Conservation (phyloP, 2,329 filamentous ascomycete species). For the Penicillium oxalicum region DNA sequence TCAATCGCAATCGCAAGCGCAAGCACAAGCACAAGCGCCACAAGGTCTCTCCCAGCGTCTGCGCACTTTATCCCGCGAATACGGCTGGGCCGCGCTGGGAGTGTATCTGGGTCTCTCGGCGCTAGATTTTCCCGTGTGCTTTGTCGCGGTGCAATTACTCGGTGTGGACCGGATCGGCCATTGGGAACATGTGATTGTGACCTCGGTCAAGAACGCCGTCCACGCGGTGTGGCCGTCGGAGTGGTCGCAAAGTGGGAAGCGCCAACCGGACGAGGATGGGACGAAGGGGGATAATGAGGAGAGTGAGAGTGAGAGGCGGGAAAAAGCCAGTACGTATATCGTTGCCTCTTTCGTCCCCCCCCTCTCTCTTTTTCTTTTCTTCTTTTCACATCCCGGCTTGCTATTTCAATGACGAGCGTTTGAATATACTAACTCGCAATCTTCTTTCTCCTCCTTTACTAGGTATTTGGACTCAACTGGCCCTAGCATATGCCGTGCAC, state of each 20-base stretch:
- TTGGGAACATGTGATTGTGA: conserved; percentile 42
- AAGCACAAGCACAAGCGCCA: conserved; percentile 34
- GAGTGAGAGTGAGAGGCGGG: conserved; percentile 44
- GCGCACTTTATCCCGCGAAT: conserved; percentile 81
- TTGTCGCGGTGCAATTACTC: conserved; percentile 73
- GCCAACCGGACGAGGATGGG: not conserved
- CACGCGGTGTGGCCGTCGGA: conserved; percentile 34
- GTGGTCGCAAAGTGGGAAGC: too few relatives aligned
- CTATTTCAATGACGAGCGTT: too few relatives aligned
- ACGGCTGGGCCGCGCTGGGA: conserved; percentile 89
- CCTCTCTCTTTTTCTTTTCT: not conserved
- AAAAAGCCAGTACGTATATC: conserved; percentile 64
- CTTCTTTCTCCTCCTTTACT: conserved; percentile 24
- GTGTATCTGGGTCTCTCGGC: conserved; percentile 80
- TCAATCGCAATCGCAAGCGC: not conserved
- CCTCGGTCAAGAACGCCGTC: conserved; percentile 30
- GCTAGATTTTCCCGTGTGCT: conserved; percentile 92
- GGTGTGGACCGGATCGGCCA: conserved; percentile 79
- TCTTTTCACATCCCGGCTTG: not conserved
- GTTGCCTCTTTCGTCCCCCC: not conserved
- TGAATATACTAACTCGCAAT: not conserved
- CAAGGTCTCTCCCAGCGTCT: conserved; percentile 60
- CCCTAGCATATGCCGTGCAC: conserved; percentile 92
- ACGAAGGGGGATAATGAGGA: conserved; percentile 11
- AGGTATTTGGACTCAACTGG: conserved; percentile 78